These are phyloP conservation scores for Dothideomycetes sp. DNA, from an alignment of 2,329 filamentous ascomycete species.

Conservation along the genomic window DNA sequence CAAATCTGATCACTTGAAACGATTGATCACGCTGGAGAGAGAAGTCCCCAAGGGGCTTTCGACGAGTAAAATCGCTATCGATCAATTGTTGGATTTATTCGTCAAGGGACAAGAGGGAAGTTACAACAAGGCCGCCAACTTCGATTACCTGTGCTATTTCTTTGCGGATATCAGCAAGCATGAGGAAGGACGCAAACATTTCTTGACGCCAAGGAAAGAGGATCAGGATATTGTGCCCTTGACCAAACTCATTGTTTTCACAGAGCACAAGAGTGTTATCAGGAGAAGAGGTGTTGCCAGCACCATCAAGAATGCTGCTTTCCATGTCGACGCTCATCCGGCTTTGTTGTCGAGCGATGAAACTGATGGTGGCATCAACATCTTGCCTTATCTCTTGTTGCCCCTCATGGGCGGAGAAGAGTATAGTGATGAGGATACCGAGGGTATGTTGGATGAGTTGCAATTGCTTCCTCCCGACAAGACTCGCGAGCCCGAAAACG, in stretches of 20 bases:
- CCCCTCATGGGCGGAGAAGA: constrained; percentile 84
- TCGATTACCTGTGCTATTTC: constrained; percentile 86
- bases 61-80: constrained; percentile 64
- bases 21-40: constrained; percentile 60
- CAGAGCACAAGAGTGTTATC: constrained; percentile 75
- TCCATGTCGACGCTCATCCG: constrained; percentile 66
- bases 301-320: constrained; percentile 88
- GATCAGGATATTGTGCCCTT: constrained; percentile 73
- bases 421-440: constrained; percentile 75
- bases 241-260: constrained; percentile 89
- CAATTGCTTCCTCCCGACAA: constrained; percentile 88
- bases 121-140: constrained; percentile 79
- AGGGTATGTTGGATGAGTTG: constrained; percentile 80
- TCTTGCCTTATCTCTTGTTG: constrained; percentile 80
- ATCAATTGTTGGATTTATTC: constrained; percentile 91
- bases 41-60: constrained; percentile 59
- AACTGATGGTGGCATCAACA: constrained; percentile 60
- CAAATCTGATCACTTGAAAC: constrained; percentile 66
- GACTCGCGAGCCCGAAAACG: constrained; percentile 64
- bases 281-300: constrained; percentile 89
- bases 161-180: constrained; percentile 84
- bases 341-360: constrained; percentile 25
- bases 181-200: constrained; percentile 53
- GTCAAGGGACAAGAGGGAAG: constrained; percentile 77
- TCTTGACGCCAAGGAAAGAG: constrained; percentile 53